Base-by-base conservation (phyloP, 495 filamentous ascomycete genomes). In the Penicillium mononematosum region DNA sequence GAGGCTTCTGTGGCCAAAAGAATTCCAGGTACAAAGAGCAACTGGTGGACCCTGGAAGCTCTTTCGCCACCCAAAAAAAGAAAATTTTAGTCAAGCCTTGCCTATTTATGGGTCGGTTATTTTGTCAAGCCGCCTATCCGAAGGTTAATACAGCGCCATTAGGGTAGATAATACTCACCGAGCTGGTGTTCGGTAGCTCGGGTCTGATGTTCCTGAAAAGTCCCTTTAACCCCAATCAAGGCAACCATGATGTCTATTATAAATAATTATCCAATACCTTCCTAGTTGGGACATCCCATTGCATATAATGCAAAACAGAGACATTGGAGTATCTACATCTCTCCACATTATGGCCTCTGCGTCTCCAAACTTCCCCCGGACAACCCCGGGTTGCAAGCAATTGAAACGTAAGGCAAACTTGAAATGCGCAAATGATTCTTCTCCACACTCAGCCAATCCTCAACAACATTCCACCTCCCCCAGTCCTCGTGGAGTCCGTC, bases 41-140 rank as follows among this genome's bases (percentile, higher is more conserved):
- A 34, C 31, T 11, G 10, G 31, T 34, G 31, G 31, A 3, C 9
- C 9, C 2, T 31, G 62, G 59, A 65, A 53, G 59, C 60, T 42
- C 31, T 34, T 34, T 61, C 27, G 60, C 63, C 60, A 58, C 60
- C 60, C 22, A 34, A 45, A 22, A 43, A 39, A 38, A 38, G 39
- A 53, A 47, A 57, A 10, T 57, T 24, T 61, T 55, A 56, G 54
- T 58, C 57, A 66, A 56, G 53, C 49, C 31, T 42, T 51, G 36
- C 45, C 45, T 16, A 16, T 43, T 43, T 43, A 44, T 29, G 22
- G 16, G n/a, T 27, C n/a, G 20, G 32, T 2, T 38, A 16, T 39
- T 39, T 39, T 17, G 7, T 17, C 6, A n/a, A n/a, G 14, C 31
- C 31, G 36, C 6, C 8, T 9, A 17, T 9, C 36, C 36, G 36